A percentile compares a stretch with the other conserved stretches of the same genome.
phyloP scores from a whole-genome alignment of 352 stramenopile genomes.

The Phytophthora sp. region DNA sequence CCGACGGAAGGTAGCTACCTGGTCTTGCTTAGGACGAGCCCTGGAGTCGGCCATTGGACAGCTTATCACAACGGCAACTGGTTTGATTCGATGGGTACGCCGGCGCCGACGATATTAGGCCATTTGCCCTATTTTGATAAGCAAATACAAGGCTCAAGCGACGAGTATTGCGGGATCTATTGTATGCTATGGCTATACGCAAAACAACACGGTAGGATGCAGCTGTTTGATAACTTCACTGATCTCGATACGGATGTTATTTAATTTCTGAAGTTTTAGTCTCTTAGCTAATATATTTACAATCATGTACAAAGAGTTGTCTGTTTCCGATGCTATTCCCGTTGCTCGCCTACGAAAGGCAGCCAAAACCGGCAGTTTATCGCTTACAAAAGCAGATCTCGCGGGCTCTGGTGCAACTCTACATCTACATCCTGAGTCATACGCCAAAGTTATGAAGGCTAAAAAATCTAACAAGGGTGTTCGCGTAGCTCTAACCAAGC shows the following conservation, averaged over 20 bases:
- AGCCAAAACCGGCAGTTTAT: background rate
- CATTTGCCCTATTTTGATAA: background rate
- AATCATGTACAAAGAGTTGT: constrained; percentile 12
- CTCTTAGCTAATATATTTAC: constrained; percentile 2
- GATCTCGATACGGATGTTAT: constrained; percentile 13
- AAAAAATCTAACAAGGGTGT: background rate
- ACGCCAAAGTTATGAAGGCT: constrained; percentile 1
- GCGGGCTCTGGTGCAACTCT: background rate
- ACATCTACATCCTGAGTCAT: constrained; percentile 5
- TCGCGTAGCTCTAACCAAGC: background rate
- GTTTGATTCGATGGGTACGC: background rate
- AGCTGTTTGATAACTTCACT: constrained; percentile 10
- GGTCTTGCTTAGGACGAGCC: background rate
- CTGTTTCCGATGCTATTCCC: background rate
- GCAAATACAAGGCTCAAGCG: constrained; percentile 1
- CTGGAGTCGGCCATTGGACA: constrained; percentile 10
- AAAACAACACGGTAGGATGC: constrained; percentile 5
- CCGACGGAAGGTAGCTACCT: background rate
- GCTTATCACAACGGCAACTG: background rate
- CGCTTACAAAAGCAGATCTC: background rate
- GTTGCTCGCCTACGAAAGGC: background rate
- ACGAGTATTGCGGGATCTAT: constrained; percentile 10
- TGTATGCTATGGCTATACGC: constrained; percentile 14
- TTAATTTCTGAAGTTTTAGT: constrained; percentile 6
- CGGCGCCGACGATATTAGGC: background rate